Percentiles rank a stretch among this genome's conserved stretches.
Evolutionary conservation across 2,329 filamentous ascomycete genomes (phyloP).

Genomic region (Hirsutella rhossiliensis): DNA sequence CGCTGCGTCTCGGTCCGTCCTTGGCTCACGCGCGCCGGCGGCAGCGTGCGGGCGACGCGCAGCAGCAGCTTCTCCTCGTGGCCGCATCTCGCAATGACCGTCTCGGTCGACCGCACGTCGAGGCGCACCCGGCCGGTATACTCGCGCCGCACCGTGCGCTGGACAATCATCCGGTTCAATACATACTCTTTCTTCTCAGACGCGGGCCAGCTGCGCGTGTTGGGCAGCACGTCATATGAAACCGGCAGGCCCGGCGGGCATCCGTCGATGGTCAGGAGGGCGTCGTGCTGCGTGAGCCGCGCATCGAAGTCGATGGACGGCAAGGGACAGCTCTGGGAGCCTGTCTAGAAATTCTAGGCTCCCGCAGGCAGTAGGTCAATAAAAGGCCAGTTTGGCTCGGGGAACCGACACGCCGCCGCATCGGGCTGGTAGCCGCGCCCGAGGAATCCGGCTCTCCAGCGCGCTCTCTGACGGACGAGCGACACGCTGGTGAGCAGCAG

Average conservation of each 20-base stretch:
- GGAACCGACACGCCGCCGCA: not conserved
- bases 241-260: not conserved
- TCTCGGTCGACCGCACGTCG: too few relatives aligned
- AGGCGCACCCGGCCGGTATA: not conserved
- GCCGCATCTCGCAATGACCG: too few relatives aligned
- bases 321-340: not conserved
- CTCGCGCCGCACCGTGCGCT: not conserved
- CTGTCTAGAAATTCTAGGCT: not conserved
- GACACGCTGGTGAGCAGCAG: not conserved
- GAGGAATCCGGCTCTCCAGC: not conserved
- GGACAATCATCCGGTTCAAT: not conserved
- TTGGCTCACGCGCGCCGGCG: too few relatives aligned
- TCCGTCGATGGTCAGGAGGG: not conserved
- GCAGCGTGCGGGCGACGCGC: too few relatives aligned
- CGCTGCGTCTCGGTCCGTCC: too few relatives aligned
- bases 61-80: too few relatives aligned
- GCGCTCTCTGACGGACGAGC: not conserved
- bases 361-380: not conserved
- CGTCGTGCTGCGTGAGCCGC: not conserved
- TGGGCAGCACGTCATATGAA: too few relatives aligned
- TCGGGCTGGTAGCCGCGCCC: too few relatives aligned
- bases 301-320: not conserved
- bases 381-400: not conserved
- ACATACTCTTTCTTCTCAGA: not conserved
- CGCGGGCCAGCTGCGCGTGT: not conserved